Base-by-base conservation (phyloP, 352 stramenopile species). In the Thalassiosira exigua region DNA sequence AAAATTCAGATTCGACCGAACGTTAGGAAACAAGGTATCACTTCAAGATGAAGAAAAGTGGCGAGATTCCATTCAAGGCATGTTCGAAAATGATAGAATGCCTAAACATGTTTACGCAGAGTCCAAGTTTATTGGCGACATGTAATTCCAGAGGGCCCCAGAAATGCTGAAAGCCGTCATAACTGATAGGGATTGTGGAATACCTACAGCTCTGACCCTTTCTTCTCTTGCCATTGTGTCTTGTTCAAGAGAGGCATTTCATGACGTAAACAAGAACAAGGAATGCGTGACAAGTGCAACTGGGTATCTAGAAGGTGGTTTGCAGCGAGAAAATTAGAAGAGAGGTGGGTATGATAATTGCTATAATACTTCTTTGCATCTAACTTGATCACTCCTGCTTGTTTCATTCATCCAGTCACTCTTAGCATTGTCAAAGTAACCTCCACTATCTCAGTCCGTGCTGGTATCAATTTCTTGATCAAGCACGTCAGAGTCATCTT, bases 321-420 rank as follows among this genome's bases (percentile, higher is more conserved):
- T 91, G 30, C 82, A 89, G 39, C 51, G 76, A 32, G 85, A 91
- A 59, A 91, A 90, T 33, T 91, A 79, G 85, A 82, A 91, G 54
- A 75, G 72, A 36, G 72, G 72, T 75, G 19, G 51, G 46, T 71
- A 19, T 4, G 19, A 39, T 5, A 53, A 27, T 27, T 53, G 44
- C 11, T n/a, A 17, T 17, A n/a, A n/a, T n/a, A 48, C 39, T 17
- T 17, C 9, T 24, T 58, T 17, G 17, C 21, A 30, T 58, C 3
- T 29, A 4, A n/a, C 2, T 58, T 7, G n/a, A n/a, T n/a, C n/a
- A n/a, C n/a, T n/a, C n/a, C n/a, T n/a, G n/a, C n/a, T n/a, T 14
- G 9, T 29, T 56, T 19, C 24, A 9, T 27, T 56, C 9, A 9
- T 24, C n/a, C n/a, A n/a, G 46, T 19, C n/a, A 56, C 46, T 56